These are phyloP conservation scores for Boletus vermiculosoides DNA, from an alignment of 768 basidiomycete species.

Conservation along the genomic window DNA sequence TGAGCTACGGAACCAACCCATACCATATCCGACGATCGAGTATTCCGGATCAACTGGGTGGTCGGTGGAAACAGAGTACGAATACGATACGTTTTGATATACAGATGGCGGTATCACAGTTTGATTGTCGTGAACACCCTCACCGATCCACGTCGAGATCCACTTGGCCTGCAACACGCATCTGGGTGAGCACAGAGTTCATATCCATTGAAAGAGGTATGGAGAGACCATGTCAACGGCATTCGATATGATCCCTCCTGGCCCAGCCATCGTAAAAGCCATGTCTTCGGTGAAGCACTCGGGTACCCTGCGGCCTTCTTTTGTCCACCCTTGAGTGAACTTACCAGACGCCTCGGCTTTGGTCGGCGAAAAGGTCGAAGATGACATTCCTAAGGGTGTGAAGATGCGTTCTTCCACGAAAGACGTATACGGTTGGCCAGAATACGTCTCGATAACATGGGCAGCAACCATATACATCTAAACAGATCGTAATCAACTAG, in stretches of 20 bases:
- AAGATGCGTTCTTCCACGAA: constrained; percentile 46
- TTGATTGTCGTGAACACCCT: constrained; percentile 31
- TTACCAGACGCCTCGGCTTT: constrained; percentile 35
- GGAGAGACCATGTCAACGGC: constrained; percentile 37
- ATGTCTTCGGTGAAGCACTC: constrained; percentile 29
- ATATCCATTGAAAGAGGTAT: neutral
- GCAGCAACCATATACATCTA: constrained; percentile 41
- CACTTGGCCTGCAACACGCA: constrained; percentile 37
- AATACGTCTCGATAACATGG: constrained; percentile 35
- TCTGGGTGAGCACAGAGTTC: neutral
- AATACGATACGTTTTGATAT: constrained; percentile 32
- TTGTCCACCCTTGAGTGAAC: constrained; percentile 35
- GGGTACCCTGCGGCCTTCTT: constrained; percentile 34
- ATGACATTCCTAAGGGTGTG: constrained; percentile 39
- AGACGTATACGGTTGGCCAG: constrained; percentile 33
- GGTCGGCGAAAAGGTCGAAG: constrained; percentile 37
- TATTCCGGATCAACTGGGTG: constrained; percentile 12
- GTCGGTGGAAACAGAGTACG: constrained; percentile 25
- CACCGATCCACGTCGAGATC: constrained; percentile 36
- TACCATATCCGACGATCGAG: constrained; percentile 39
- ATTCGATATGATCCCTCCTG: constrained; percentile 45
- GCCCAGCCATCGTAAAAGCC: constrained; percentile 32
- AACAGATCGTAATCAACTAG: neutral
- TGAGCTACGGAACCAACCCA: constrained; percentile 42
- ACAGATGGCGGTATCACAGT: constrained; percentile 34